These are phyloP conservation scores for Eucalyptus marginata DNA, from an alignment of 345 rosid genomes.

Conservation along the genomic window DNA sequence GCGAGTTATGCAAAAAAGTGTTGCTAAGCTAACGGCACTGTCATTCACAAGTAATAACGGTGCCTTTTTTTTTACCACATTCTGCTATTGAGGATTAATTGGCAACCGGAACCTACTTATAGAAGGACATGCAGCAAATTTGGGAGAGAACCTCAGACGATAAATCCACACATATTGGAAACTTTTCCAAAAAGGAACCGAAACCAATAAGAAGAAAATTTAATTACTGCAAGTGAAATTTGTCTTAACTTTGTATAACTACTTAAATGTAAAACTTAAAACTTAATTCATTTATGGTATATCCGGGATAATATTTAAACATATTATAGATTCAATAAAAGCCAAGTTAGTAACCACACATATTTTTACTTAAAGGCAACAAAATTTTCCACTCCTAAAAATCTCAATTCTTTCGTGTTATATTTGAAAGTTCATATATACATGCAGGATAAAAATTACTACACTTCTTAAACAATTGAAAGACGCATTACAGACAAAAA, in stretches of 20 bases:
- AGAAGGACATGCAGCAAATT: neutral
- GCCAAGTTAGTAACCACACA: neutral
- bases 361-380: neutral
- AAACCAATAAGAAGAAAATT: neutral
- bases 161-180: neutral
- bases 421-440: neutral
- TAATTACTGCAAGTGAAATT: neutral
- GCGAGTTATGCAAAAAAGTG: neutral
- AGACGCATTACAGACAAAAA: neutral
- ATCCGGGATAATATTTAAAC: neutral
- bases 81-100: too few species aligned
- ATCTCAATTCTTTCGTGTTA: neutral
- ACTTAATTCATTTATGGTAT: neutral
- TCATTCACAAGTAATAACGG: too few species aligned
- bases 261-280: neutral
- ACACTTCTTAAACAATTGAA: neutral
- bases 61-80: too few species aligned
- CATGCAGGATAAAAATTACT: neutral
- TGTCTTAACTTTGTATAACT: neutral
- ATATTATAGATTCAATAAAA: neutral
- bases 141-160: neutral
- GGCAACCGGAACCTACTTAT: neutral
- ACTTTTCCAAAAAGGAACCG: neutral
- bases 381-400: neutral
- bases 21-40: neutral